These are phyloP conservation scores for Phytopythium ostracodes DNA, from an alignment of 352 stramenopile species.

Conservation along the genomic window DNA sequence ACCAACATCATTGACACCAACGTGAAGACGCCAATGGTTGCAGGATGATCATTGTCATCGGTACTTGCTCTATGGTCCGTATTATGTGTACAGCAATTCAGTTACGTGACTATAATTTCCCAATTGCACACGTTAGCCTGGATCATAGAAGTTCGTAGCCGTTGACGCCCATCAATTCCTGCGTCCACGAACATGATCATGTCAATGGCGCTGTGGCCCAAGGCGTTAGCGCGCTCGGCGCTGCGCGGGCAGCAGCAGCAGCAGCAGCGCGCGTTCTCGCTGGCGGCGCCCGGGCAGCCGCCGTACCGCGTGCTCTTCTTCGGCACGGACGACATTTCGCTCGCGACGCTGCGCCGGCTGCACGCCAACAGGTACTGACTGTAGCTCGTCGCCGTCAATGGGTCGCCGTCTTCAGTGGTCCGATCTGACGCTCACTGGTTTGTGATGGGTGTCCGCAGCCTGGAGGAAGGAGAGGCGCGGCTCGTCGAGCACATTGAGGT, in stretches of 20 bases:
- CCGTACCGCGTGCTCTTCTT: conserved; percentile 79
- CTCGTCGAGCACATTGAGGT: conserved; percentile 62
- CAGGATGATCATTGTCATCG: too few relatives aligned
- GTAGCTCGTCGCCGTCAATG: too few relatives aligned
- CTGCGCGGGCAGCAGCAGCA: too few relatives aligned
- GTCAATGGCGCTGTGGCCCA: not conserved
- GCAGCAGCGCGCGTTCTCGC: conserved; percentile 18
- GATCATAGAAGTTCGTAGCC: not conserved
- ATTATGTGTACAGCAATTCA: not conserved
- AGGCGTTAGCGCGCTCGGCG: conserved; percentile 3
- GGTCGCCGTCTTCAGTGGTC: too few relatives aligned
- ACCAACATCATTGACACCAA: too few relatives aligned
- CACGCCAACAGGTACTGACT: too few relatives aligned
- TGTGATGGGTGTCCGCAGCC: too few relatives aligned
- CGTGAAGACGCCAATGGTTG: too few relatives aligned
- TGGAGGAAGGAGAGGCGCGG: conserved; percentile 18
- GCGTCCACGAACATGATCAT: not conserved
- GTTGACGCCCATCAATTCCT: not conserved
- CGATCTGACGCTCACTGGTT: too few relatives aligned
- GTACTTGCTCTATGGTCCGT: not conserved
- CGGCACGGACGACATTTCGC: conserved; percentile 80
- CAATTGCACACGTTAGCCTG: not conserved
- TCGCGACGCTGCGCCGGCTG: conserved; percentile 66
- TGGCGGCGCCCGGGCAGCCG: conserved; percentile 19
- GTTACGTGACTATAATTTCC: not conserved